These are phyloP conservation scores for Blakeslea trispora DNA, from an alignment of 371 early-diverging fungal genomes.

Conservation along the genomic window DNA sequence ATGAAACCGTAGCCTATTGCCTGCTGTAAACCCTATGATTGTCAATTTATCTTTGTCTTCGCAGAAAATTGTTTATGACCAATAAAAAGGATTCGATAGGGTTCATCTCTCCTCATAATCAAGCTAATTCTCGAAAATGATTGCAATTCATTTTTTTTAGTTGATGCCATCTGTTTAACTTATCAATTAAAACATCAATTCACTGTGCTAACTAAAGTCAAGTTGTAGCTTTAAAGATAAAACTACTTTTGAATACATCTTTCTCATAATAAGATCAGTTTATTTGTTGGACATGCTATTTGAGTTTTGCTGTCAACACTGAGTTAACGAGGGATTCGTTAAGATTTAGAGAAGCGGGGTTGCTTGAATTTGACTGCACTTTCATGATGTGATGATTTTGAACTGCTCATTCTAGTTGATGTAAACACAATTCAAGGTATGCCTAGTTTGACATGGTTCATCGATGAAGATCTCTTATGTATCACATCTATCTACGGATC, in stretches of 20 bases:
- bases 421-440: not conserved
- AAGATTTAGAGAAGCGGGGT: not conserved
- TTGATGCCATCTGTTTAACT: too few relatives aligned
- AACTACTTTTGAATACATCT: not conserved
- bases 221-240: too few relatives aligned
- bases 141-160: too few relatives aligned
- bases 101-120: too few relatives aligned
- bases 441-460: not conserved
- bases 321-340: not conserved
- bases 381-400: not conserved
- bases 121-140: too few relatives aligned
- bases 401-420: not conserved
- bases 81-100: too few relatives aligned
- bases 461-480: not conserved
- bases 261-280: conserved; percentile 2
- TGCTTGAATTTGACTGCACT: not conserved
- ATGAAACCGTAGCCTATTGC: conserved; percentile 16
- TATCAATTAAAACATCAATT: too few relatives aligned
- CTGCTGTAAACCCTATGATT: conserved; percentile 6
- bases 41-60: not conserved
- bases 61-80: too few relatives aligned
- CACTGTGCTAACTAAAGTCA: too few relatives aligned
- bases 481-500: not conserved
- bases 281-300: conserved; percentile 6
- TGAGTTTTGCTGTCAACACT: not conserved